Conservation (phyloP, 352 stramenopile genomes). For the Phytophthora boehmeriae region DNA sequence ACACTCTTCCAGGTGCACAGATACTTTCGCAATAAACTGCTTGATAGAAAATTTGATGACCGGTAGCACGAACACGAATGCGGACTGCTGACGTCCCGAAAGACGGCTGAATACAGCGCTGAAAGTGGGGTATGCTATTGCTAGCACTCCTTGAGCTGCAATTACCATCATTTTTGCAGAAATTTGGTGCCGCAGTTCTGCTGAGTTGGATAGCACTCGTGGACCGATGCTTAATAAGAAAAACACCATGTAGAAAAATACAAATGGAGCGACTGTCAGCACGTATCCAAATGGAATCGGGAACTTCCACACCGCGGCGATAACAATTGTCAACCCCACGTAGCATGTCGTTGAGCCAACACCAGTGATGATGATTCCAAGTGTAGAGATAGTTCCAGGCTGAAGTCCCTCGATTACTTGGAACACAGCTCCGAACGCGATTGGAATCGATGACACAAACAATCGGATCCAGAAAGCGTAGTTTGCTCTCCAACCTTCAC, state of each 20-base stretch:
- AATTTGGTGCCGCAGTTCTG: constrained; percentile 5
- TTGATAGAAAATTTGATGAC: constrained; percentile 19
- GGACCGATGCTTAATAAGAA: constrained; percentile 3
- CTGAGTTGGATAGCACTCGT: background rate
- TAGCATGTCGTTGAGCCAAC: background rate
- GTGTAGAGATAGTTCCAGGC: background rate
- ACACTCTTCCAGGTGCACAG: constrained; percentile 13
- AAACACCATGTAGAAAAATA: constrained; percentile 1
- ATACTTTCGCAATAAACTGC: constrained; percentile 11
- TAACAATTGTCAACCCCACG: background rate
- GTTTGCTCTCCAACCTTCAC: constrained; percentile 13
- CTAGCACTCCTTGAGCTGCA: constrained; percentile 5
- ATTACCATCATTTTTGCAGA: constrained; percentile 6
- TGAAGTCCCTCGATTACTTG: constrained; percentile 1
- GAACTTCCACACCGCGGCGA: constrained; percentile 11
- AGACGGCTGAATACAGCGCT: constrained; percentile 6
- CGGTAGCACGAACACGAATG: constrained; percentile 4
- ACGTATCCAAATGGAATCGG: constrained; percentile 19
- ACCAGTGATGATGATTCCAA: background rate
- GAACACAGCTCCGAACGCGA: constrained; percentile 3
- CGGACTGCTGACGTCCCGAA: background rate
- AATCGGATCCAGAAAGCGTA: constrained; percentile 14
- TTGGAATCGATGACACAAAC: constrained; percentile 1
- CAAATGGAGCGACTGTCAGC: constrained; percentile 1
- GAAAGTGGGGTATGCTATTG: constrained; percentile 13